phyloP scores from a whole-genome alignment of 208 protist genomes.

The Leishmania turanica region DNA sequence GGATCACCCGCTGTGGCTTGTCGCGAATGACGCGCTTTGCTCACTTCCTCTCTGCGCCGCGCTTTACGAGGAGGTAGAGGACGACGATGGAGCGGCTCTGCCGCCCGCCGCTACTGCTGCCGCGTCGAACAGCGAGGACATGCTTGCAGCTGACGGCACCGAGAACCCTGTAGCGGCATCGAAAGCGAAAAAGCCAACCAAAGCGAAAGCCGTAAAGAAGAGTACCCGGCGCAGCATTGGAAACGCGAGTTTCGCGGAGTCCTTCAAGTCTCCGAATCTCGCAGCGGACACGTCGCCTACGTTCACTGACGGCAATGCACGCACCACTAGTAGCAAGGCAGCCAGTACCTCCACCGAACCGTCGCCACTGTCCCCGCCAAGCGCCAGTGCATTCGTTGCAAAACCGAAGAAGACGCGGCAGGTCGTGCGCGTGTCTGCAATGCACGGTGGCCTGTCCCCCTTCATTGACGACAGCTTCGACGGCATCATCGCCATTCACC shows the following conservation, averaged over 20 bases:
- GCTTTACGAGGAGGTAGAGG: conserved; percentile 83
- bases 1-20: conserved; percentile 77
- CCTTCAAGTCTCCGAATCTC: neutral
- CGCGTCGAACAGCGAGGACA: neutral
- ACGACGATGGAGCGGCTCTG: neutral
- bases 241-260: neutral
- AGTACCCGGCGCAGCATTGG: neutral
- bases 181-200: neutral
- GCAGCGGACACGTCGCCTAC: neutral
- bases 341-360: neutral
- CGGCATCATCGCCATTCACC: conserved; percentile 94
- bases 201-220: neutral
- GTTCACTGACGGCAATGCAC: neutral
- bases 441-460: conserved; percentile 98
- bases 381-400: conserved; percentile 7
- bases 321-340: neutral
- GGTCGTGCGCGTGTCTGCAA: conserved; percentile 94
- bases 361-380: neutral
- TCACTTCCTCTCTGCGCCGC: conserved; percentile 94
- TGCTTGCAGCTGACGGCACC: neutral
- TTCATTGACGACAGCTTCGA: conserved; percentile 95
- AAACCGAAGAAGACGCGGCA: conserved; percentile 19
- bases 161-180: neutral
- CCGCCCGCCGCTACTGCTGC: neutral
- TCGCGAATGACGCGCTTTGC: conserved; percentile 77